phyloP scores from a whole-genome alignment of 805 yeast species.

The Yarrowia sp. region DNA sequence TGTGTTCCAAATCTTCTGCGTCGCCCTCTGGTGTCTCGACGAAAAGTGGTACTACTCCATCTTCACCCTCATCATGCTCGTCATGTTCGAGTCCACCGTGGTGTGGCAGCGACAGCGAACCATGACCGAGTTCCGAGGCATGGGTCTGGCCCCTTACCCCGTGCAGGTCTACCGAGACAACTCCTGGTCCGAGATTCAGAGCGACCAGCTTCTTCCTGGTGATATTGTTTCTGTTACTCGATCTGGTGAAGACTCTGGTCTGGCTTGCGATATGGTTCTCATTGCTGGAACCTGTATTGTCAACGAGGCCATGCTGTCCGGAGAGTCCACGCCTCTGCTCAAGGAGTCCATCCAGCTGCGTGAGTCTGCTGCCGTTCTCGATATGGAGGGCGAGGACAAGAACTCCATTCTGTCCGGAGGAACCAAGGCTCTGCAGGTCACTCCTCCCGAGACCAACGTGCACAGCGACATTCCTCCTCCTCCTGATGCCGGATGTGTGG shows the following conservation, averaged over 20 bases:
- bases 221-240: constrained; percentile 81
- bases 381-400: constrained; percentile 80
- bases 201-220: constrained; percentile 82
- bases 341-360: constrained; percentile 88
- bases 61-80: constrained; percentile 86
- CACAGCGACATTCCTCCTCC: constrained; percentile 53
- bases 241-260: constrained; percentile 84
- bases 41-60: constrained; percentile 95
- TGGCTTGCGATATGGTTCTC: constrained; percentile 89
- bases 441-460: constrained; percentile 39
- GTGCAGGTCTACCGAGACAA: constrained; percentile 68
- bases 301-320: constrained; percentile 98
- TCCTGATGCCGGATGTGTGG: constrained; percentile 91
- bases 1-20: constrained; percentile 93
- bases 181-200: constrained; percentile 65
- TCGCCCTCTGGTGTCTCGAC: constrained; percentile 92
- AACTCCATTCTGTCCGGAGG: constrained; percentile 92
- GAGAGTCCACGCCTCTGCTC: constrained; percentile 94
- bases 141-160: constrained; percentile 92
- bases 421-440: constrained; percentile 90
- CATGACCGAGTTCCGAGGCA: constrained; percentile 90
- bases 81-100: constrained; percentile 88
- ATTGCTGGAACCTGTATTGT: constrained; percentile 91
- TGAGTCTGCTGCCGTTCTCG: constrained; percentile 63
- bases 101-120: constrained; percentile 95